Conservation (phyloP, 2,329 filamentous ascomycete species). For the Helicocarpus griseus region DNA sequence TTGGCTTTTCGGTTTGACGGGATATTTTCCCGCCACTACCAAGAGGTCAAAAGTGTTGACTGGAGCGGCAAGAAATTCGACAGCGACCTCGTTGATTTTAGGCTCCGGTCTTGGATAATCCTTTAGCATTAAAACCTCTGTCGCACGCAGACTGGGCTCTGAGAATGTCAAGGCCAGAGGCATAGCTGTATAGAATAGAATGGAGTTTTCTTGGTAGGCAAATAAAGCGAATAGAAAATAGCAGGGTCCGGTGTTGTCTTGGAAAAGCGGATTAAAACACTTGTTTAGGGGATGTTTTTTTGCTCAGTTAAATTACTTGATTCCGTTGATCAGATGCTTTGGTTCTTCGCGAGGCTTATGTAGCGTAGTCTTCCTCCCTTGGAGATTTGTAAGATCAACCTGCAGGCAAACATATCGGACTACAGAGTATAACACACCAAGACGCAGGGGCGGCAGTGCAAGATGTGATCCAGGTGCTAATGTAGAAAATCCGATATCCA, state of each 20-base stretch:
- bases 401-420: too few species aligned
- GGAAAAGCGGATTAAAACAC: background rate
- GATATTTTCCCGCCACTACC: conserved; percentile 15
- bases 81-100: background rate
- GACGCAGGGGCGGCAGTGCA: too few species aligned
- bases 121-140: background rate
- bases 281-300: background rate
- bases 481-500: too few species aligned
- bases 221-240: background rate
- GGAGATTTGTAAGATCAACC: too few species aligned
- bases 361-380: too few species aligned
- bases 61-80: conserved; percentile 15
- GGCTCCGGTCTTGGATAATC: background rate
- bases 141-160: background rate
- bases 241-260: background rate
- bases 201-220: background rate
- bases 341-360: too few species aligned
- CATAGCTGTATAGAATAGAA: background rate
- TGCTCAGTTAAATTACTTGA: background rate
- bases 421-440: too few species aligned
- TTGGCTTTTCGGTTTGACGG: conserved; percentile 12
- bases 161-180: background rate
- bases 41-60: conserved; percentile 18
- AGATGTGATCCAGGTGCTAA: too few species aligned
- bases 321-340: too few species aligned